Conservation (phyloP, 2,329 filamentous ascomycete species). For the Tolypocladium tropicale region DNA sequence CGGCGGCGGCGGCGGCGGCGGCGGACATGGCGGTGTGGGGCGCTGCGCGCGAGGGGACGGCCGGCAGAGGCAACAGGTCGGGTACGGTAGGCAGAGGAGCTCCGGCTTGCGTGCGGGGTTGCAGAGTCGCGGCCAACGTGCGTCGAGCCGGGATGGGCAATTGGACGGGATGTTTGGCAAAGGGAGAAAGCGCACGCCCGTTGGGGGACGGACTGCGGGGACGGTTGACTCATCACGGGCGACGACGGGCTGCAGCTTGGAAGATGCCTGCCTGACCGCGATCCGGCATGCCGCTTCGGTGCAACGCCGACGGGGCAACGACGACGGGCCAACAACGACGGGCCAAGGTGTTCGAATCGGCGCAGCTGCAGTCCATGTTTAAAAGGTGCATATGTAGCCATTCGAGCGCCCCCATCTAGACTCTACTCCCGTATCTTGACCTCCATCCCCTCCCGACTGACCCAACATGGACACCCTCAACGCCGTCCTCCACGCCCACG, state of each 20-base stretch:
- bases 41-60: no score
- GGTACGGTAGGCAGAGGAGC: no score
- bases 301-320: no score
- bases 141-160: no score
- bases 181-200: background rate
- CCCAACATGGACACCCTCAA: constrained; percentile 16
- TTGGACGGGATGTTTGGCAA: background rate
- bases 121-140: background rate
- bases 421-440: background rate
- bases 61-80: no score
- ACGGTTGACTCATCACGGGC: background rate
- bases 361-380: background rate
- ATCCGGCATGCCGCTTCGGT: no score
- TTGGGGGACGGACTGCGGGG: background rate
- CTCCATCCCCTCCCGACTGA: no score
- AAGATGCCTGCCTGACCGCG: no score
- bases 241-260: background rate
- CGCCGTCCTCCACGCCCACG: constrained; percentile 18
- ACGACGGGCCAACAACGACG: background rate
- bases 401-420: background rate
- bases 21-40: no score
- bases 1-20: background rate
- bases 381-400: background rate
- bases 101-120: no score
- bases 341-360: background rate